phyloP scores from a whole-genome alignment of 2,329 filamentous ascomycete genomes.

The Penicillium sp. region DNA sequence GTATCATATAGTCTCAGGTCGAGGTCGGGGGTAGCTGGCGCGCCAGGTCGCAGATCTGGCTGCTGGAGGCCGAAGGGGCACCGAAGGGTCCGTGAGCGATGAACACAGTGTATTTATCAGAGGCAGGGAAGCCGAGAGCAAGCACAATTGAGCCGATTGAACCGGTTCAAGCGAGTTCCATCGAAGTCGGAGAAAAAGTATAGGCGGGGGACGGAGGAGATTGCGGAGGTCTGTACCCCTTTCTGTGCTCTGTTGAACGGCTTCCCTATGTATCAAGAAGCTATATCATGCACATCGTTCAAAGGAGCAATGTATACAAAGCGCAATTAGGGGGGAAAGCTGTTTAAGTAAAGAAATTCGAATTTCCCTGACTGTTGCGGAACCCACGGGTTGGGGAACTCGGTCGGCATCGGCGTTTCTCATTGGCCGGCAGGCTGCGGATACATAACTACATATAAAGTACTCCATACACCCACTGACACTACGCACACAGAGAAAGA shows the following conservation, averaged over 20 bases:
- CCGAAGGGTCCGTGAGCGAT: not conserved
- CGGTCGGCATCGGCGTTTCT: slow-evolving; percentile 15
- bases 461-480: not conserved
- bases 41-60: slow-evolving; percentile 1
- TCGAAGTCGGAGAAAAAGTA: slow-evolving; percentile 6
- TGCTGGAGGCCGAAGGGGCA: not conserved
- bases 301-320: not conserved
- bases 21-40: not conserved
- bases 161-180: slow-evolving; percentile 7
- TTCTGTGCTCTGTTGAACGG: slow-evolving; percentile 22
- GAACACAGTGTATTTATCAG: not conserved
- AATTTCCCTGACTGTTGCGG: slow-evolving; percentile 28
- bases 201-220: slow-evolving; percentile 1
- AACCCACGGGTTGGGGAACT: slow-evolving; percentile 31
- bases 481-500: slow-evolving; percentile 9
- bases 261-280: slow-evolving; percentile 14
- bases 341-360: slow-evolving; percentile 4
- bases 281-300: slow-evolving; percentile 19
- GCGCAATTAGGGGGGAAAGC: not conserved
- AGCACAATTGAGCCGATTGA: slow-evolving; percentile 16
- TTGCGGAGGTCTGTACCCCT: slow-evolving; percentile 17
- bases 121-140: slow-evolving; percentile 20
- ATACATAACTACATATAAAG: not conserved
- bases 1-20: not conserved
- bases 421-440: slow-evolving; percentile 27